These are phyloP conservation scores for Epichloe brachyelytri DNA, from an alignment of 2,329 filamentous ascomycete species.

Conservation along the genomic window DNA sequence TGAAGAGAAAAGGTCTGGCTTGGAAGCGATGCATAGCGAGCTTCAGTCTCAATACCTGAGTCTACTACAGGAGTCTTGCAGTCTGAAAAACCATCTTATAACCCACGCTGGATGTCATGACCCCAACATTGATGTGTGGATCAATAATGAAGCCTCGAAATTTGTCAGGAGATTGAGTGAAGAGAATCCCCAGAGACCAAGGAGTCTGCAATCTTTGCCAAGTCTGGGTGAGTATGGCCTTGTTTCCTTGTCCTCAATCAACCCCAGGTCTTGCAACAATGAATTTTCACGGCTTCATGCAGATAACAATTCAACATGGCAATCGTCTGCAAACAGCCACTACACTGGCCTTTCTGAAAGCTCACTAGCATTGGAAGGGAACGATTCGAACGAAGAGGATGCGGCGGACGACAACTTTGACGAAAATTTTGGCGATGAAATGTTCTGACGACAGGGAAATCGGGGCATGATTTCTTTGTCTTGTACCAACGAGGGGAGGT, in stretches of 20 bases:
- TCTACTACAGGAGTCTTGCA: slow-evolving; percentile 30
- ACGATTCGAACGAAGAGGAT: slow-evolving; percentile 2
- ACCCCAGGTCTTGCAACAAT: neutral
- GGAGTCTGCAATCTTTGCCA: neutral
- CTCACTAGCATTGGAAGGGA: neutral
- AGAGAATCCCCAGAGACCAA: neutral
- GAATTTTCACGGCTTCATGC: neutral
- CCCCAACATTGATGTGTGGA: slow-evolving; percentile 38
- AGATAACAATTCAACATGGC: neutral
- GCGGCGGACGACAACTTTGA: neutral
- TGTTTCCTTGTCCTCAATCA: neutral
- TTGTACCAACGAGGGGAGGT: neutral
- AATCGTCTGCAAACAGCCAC: neutral
- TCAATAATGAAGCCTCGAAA: slow-evolving; percentile 37
- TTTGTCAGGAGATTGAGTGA: slow-evolving; percentile 23
- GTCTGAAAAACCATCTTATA: slow-evolving; percentile 39
- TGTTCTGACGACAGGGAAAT: neutral
- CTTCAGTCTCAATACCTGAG: slow-evolving; percentile 30
- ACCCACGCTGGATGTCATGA: slow-evolving; percentile 39
- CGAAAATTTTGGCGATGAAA: neutral
- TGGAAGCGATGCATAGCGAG: slow-evolving; percentile 30
- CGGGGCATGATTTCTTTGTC: no score
- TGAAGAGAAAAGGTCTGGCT: slow-evolving; percentile 29
- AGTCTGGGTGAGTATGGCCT: neutral
- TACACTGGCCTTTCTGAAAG: slow-evolving; percentile 1